Base-by-base conservation (phyloP, 768 basidiomycete genomes). In the Boletus sp. region DNA sequence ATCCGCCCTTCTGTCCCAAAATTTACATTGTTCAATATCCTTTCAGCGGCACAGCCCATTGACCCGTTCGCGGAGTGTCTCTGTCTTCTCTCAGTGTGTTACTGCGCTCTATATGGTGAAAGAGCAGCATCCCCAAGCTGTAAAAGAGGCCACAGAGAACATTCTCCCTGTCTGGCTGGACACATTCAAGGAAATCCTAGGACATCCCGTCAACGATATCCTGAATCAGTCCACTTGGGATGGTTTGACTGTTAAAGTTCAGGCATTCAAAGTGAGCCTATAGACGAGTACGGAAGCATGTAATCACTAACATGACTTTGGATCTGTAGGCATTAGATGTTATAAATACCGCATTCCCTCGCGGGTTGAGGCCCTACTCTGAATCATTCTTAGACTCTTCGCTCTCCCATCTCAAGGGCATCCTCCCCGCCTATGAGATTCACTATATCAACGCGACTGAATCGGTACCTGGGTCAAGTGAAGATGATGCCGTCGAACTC, bases 31-130 rank as follows among this genome's bases (percentile, higher is more conserved):
- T 32, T 47, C 32, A 64, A 54, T 34, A 40, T 34, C 41, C 35
- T 13, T 27, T 42, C 44, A 87, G 83, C 75, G 80, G 44, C 87
- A 97, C 66, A 82, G 87, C 1, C 79, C 90, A 0, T 75, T 87
- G 7, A 97, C 96, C 7, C 85, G 96, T 30, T 84, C 94, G 0
- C 82, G 92, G 29, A 86, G 92, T 4, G 79, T 99, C 15, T 80
- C 86, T 5, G 93, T 97, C 32, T 98, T 98, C 74, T 78, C 88
- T 30, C 92, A 98, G 75, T 94, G 93, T 64, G 78, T 97, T 4
- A 82, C 84, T 48, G 87, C 93, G 6, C 77, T 98, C 17, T 94
- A 90, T 71, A 98, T 95, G 85, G 93, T 98, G 53, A 93, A 94
- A 68, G 93, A 93, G 34, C 88, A 93, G 60, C 88, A 94, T 62